These are phyloP conservation scores for Coemansia sp. DNA, from an alignment of 192 early-diverging fungal species.

Conservation along the genomic window DNA sequence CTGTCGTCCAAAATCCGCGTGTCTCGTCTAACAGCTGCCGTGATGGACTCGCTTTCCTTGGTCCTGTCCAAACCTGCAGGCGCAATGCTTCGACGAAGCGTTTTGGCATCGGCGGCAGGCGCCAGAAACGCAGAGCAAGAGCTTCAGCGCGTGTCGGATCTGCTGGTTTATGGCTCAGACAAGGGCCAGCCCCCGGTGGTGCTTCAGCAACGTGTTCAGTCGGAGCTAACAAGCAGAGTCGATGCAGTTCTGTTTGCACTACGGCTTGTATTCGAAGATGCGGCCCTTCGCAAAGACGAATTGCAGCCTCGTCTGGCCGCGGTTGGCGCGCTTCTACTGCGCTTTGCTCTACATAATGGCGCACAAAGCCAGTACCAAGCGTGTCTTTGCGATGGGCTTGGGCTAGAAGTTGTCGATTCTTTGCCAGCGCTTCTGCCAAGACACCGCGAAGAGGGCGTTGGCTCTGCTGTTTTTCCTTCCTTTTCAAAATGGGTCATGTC, in stretches of 20 bases:
- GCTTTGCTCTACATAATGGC: slow-evolving; percentile 17
- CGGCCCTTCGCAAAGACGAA: slow-evolving; percentile 23
- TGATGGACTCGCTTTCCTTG: slow-evolving; percentile 26
- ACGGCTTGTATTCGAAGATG: slow-evolving; percentile 41
- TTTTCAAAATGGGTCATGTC: slow-evolving; percentile 30
- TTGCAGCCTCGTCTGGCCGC: slow-evolving; percentile 11
- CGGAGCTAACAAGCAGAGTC: slow-evolving; percentile 32
- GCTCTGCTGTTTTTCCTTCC: slow-evolving; percentile 14
- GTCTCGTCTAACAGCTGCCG: slow-evolving; percentile 15
- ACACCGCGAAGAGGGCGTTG: neutral
- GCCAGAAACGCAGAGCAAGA: slow-evolving; percentile 6
- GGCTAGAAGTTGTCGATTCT: neutral
- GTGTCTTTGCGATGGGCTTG: slow-evolving; percentile 8
- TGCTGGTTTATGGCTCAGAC: slow-evolving; percentile 28
- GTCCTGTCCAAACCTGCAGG: slow-evolving; percentile 25
- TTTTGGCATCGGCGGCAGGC: slow-evolving; percentile 15
- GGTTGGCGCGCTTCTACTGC: slow-evolving; percentile 22
- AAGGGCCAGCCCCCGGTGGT: slow-evolving; percentile 2
- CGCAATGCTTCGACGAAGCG: slow-evolving; percentile 17
- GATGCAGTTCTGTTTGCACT: slow-evolving; percentile 38
- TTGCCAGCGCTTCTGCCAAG: neutral
- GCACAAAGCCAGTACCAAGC: slow-evolving; percentile 1
- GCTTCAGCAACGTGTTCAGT: slow-evolving; percentile 18
- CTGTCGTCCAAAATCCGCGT: slow-evolving; percentile 15
- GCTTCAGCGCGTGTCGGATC: slow-evolving; percentile 17